Conservation (phyloP, 2,329 filamentous ascomycete genomes). For the Helminthosporium solani region DNA sequence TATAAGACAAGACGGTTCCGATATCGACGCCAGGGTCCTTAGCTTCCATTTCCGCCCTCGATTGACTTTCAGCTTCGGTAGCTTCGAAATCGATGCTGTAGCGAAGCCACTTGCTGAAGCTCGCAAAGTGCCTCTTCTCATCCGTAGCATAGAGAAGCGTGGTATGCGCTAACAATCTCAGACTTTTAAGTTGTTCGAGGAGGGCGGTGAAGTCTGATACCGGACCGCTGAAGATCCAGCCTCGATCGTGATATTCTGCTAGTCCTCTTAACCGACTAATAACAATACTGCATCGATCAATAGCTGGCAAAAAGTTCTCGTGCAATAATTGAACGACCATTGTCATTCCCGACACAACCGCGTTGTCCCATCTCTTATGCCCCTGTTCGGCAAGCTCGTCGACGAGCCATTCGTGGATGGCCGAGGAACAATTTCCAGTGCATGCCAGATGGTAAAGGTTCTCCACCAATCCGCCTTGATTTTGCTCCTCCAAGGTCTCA, state of each 20-base stretch:
- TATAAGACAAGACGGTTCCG: slow-evolving; percentile 71
- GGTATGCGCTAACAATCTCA: slow-evolving; percentile 74
- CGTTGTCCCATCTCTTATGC: slow-evolving; percentile 93
- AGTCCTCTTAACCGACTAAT: slow-evolving; percentile 81
- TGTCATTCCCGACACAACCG: slow-evolving; percentile 74
- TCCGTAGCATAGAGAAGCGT: slow-evolving; percentile 70
- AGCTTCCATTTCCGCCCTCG: slow-evolving; percentile 70
- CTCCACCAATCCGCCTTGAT: slow-evolving; percentile 66
- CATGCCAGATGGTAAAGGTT: slow-evolving; percentile 82
- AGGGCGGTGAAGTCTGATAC: slow-evolving; percentile 43
- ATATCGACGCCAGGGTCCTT: slow-evolving; percentile 76
- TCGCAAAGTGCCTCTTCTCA: slow-evolving; percentile 73
- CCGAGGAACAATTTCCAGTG: slow-evolving; percentile 75
- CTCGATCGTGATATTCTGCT: slow-evolving; percentile 72
- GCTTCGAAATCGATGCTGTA: slow-evolving; percentile 78
- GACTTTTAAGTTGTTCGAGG: slow-evolving; percentile 69
- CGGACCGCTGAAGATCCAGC: slow-evolving; percentile 56
- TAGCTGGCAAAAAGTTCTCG: slow-evolving; percentile 82
- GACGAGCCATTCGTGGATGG: slow-evolving; percentile 82
- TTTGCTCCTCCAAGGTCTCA: slow-evolving; percentile 69
- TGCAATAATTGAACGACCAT: slow-evolving; percentile 76
- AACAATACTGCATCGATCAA: slow-evolving; percentile 80
- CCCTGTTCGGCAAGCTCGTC: slow-evolving; percentile 72
- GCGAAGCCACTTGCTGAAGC: slow-evolving; percentile 82
- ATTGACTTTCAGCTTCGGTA: slow-evolving; percentile 59